Conservation (phyloP, 2,329 filamentous ascomycete genomes). For the Hypoxylon sp. region DNA sequence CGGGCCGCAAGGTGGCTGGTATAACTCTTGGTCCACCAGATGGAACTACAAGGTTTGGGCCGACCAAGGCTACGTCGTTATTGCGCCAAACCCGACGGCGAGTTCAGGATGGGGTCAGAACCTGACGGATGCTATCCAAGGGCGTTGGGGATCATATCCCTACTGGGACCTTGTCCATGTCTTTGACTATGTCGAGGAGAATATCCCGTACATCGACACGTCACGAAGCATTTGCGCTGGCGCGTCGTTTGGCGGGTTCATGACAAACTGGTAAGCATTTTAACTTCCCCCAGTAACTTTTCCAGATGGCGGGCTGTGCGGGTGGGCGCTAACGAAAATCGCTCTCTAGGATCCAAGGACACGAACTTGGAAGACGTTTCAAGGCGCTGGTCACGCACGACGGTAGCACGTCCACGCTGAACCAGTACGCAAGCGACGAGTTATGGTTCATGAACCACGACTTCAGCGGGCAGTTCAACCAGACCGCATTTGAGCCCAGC, state of each 20-base stretch:
- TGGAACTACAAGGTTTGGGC: conserved; percentile 68
- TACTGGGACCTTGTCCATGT: conserved; percentile 67
- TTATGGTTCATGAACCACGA: conserved; percentile 56
- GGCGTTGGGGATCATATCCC: conserved; percentile 64
- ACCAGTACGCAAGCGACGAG: conserved; percentile 52
- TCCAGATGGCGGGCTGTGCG: neutral
- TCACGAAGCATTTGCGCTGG: conserved; percentile 63
- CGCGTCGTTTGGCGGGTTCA: conserved; percentile 67
- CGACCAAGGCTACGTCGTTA: conserved; percentile 67
- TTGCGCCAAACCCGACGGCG: conserved; percentile 66
- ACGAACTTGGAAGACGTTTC: conserved; percentile 65
- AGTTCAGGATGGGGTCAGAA: conserved; percentile 65
- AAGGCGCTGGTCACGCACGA: conserved; percentile 68
- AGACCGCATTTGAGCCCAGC: conserved; percentile 53
- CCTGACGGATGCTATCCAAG: conserved; percentile 63
- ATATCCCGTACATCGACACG: conserved; percentile 64
- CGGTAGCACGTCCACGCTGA: conserved; percentile 54
- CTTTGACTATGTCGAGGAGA: conserved; percentile 64
- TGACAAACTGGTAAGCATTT: conserved; percentile 62
- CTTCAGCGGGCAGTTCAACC: conserved; percentile 62
- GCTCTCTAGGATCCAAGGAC: conserved; percentile 61
- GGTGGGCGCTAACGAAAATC: conserved; percentile 11
- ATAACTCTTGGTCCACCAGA: conserved; percentile 63
- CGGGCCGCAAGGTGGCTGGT: conserved; percentile 65
- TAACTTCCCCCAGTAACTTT: too few relatives aligned